Conservation (phyloP, 2,329 filamentous ascomycete species). For the Botrytis tulipae region DNA sequence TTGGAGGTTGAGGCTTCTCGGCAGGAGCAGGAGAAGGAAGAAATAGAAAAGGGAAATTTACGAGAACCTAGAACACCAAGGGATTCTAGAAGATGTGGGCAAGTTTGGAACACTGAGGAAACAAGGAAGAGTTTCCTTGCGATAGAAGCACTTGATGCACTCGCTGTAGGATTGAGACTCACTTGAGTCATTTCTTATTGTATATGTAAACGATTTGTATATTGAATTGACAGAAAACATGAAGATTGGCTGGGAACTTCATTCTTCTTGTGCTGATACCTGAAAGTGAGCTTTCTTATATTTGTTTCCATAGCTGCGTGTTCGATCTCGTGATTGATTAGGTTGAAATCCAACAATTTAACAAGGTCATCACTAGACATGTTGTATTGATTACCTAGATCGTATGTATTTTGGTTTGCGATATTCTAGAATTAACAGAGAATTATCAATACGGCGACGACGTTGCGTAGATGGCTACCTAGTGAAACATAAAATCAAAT, state of each 20-base stretch:
- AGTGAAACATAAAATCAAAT: constrained; percentile 15
- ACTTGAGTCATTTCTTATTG: not conserved
- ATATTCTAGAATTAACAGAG: not conserved
- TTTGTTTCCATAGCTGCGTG: not conserved
- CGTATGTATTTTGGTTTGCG: not conserved
- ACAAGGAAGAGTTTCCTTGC: not conserved
- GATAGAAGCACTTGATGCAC: not conserved
- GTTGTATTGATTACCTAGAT: not conserved
- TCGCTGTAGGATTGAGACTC: not conserved
- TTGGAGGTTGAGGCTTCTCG: not conserved
- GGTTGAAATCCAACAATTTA: not conserved
- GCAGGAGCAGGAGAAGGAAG: not conserved
- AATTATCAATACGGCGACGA: not conserved
- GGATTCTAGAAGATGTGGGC: not conserved
- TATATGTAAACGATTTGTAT: not conserved
- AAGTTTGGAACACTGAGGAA: constrained; percentile 2
- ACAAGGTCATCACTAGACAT: not conserved
- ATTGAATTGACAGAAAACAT: not conserved
- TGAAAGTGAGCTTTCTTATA: not conserved
- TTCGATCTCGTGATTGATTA: not conserved
- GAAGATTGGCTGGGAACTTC: not conserved
- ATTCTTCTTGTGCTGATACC: too few relatives aligned
- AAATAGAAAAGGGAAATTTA: not conserved
- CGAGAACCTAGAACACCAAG: not conserved
- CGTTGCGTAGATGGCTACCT: not conserved